Evolutionary conservation across 345 rosid genomes (phyloP).

Genomic region (Viola odorata): DNA sequence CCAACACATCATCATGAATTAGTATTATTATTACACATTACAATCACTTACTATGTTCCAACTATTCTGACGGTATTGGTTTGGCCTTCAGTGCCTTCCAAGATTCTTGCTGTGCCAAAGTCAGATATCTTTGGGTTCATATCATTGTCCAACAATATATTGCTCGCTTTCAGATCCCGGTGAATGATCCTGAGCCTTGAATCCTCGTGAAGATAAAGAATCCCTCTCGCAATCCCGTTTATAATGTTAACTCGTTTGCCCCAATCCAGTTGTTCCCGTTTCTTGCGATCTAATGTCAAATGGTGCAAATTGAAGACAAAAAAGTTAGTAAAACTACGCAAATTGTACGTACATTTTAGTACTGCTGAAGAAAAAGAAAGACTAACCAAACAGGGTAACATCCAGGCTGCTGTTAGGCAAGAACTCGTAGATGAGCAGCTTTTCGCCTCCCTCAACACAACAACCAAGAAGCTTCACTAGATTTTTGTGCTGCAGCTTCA

Average conservation of each 20-base stretch:
- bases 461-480: too few relatives aligned
- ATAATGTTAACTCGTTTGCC: conserved; percentile 15
- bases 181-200: too few relatives aligned
- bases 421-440: conserved; percentile 49
- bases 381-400: conserved; percentile 35
- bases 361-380: not conserved
- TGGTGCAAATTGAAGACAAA: not conserved
- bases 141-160: too few relatives aligned
- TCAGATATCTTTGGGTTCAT: conserved; percentile 53
- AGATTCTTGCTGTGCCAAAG: conserved; percentile 54
- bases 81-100: conserved; percentile 29
- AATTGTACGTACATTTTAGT: not conserved
- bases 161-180: too few relatives aligned
- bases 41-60: conserved; percentile 53
- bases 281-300: conserved; percentile 14
- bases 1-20: too few relatives aligned
- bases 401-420: conserved; percentile 54
- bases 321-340: too few relatives aligned
- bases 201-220: conserved; percentile 44
- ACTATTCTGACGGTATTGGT: conserved; percentile 41
- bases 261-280: conserved; percentile 23
- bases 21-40: too few relatives aligned
- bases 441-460: too few relatives aligned
- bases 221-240: conserved; percentile 31
- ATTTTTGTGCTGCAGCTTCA: conserved; percentile 53